Conservation (phyloP, 768 basidiomycete species). For the Strobilomyces echinocephalus region DNA sequence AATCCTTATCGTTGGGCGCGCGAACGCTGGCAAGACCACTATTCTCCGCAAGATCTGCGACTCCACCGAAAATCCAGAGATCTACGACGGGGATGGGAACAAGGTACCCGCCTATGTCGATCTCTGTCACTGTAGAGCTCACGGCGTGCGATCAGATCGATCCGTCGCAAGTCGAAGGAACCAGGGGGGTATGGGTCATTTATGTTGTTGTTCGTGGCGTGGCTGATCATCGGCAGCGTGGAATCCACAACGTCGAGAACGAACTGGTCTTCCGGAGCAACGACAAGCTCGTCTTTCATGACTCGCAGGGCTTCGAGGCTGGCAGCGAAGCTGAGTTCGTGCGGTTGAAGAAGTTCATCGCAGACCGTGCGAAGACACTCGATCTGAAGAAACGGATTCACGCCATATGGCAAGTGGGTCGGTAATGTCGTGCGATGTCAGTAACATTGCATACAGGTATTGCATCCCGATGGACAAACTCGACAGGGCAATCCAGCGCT, state of each 20-base stretch:
- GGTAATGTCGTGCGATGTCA: too few species aligned
- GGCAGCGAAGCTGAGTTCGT: background rate
- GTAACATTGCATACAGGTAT: too few species aligned
- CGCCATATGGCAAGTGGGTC: too few species aligned
- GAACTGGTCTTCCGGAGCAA: too few species aligned
- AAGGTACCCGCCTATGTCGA: background rate
- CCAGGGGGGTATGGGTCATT: background rate
- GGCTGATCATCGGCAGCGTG: background rate
- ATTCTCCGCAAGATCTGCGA: conserved; percentile 1
- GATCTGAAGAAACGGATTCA: conserved; percentile 3
- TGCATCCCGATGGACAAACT: too few species aligned
- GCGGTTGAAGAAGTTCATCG: conserved; percentile 6
- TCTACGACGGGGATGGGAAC: background rate
- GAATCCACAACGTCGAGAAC: background rate
- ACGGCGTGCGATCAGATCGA: background rate
- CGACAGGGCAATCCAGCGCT: too few species aligned
- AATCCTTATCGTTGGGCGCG: background rate
- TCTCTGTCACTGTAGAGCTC: background rate
- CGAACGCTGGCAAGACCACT: conserved; percentile 2
- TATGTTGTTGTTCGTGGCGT: too few species aligned
- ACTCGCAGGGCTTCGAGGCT: background rate
- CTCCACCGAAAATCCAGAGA: conserved; percentile 2
- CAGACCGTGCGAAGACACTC: background rate
- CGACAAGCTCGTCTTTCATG: background rate
- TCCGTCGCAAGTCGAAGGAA: background rate